phyloP scores from a whole-genome alignment of 441 rosid genomes.

The Melastoma candidum region DNA sequence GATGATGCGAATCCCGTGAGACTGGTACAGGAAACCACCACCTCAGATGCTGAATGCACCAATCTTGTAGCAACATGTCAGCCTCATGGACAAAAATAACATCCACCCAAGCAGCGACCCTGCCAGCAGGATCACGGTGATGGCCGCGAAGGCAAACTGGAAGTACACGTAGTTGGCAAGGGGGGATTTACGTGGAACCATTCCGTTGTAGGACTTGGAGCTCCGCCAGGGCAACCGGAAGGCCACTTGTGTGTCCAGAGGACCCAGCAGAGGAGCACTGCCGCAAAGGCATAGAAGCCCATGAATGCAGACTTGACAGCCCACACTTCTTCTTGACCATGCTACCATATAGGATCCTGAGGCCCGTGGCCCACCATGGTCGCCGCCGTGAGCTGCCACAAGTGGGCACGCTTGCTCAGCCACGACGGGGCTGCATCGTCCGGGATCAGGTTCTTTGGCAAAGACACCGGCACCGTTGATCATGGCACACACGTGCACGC shows the following conservation, averaged over 20 bases:
- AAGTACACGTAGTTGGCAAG: slow-evolving; percentile 33
- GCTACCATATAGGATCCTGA: slow-evolving; percentile 51
- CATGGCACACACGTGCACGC: too few species aligned
- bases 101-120: slow-evolving; percentile 67
- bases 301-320: slow-evolving; percentile 63
- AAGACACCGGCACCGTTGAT: not conserved
- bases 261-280: slow-evolving; percentile 48
- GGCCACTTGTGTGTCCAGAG: slow-evolving; percentile 47
- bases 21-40: slow-evolving; percentile 20
- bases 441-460: slow-evolving; percentile 20
- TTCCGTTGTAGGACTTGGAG: slow-evolving; percentile 7
- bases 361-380: slow-evolving; percentile 48
- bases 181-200: slow-evolving; percentile 4
- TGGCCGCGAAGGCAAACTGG: slow-evolving; percentile 65
- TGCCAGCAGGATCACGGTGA: slow-evolving; percentile 41
- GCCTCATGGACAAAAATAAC: slow-evolving; percentile 55
- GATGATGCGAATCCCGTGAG: slow-evolving; percentile 12
- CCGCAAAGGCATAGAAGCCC: slow-evolving; percentile 56
- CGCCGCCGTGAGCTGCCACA: slow-evolving; percentile 58
- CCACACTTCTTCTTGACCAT: slow-evolving; percentile 60
- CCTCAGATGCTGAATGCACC: slow-evolving; percentile 57
- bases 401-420: slow-evolving; percentile 44
- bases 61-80: slow-evolving; percentile 35
- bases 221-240: slow-evolving; percentile 25
- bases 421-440: slow-evolving; percentile 30